Conservation (phyloP, 139 green algal genomes). For the Chlamydomonas sp. region DNA sequence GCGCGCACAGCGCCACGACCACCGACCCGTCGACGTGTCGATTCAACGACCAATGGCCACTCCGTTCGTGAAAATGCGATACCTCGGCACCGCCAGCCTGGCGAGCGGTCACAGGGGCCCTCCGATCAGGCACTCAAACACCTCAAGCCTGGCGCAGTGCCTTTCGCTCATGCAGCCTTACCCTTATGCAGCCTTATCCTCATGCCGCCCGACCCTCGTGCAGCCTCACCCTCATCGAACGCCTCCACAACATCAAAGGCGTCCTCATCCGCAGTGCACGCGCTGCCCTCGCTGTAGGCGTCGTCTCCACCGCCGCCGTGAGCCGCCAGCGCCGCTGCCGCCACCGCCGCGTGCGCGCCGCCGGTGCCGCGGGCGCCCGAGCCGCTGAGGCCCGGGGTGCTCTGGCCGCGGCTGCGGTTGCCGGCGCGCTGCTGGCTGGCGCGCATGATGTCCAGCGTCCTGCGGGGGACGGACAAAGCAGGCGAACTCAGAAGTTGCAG, state of each 20-base stretch:
- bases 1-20: no score
- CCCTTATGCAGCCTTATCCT: background rate
- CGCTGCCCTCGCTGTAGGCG: constrained; percentile 11
- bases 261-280: constrained; percentile 46
- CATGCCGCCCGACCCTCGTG: background rate
- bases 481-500: background rate
- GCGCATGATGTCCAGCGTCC: constrained; percentile 24
- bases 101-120: no score
- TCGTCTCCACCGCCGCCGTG: background rate
- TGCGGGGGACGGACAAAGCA: background rate
- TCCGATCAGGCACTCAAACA: no score
- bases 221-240: constrained; percentile 42
- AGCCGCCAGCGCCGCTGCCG: background rate
- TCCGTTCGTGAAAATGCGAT: no score
- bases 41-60: no score
- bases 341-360: background rate
- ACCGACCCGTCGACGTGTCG: no score
- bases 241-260: constrained; percentile 49
- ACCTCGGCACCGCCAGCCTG: no score
- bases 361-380: background rate
- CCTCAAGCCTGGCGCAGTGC: no score
- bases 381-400: background rate
- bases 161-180: background rate
- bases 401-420: constrained; percentile 3
- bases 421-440: constrained; percentile 15